Conservation (phyloP, 208 protist genomes). For the Kentomonas sorsogonicus region DNA sequence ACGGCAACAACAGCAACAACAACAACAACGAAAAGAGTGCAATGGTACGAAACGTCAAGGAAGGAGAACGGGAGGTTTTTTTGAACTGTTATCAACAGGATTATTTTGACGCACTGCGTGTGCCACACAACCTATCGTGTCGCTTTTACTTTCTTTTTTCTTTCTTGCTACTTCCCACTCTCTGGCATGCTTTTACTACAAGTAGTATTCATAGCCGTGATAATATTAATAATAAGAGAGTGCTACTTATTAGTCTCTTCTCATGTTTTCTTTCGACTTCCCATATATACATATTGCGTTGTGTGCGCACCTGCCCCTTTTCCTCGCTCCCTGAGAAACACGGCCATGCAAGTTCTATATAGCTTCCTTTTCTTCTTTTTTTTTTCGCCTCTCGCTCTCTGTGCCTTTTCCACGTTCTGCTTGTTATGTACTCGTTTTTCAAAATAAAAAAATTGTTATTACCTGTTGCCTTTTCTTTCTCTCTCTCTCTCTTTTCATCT, state of each 20-base stretch:
- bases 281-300: too few species aligned
- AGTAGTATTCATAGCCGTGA: background rate
- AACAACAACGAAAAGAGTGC: background rate
- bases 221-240: background rate
- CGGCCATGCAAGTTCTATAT: constrained; percentile 2
- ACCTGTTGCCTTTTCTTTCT: constrained; percentile 1
- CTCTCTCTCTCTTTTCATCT: too few species aligned
- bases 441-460: constrained; percentile 1
- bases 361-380: constrained; percentile 5
- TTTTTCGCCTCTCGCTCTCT: background rate
- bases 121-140: background rate
- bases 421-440: constrained; percentile 9
- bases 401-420: too few species aligned
- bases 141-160: constrained; percentile 7
- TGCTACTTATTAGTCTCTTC: too few species aligned
- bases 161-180: background rate
- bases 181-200: background rate
- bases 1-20: background rate
- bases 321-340: too few species aligned
- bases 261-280: too few species aligned
- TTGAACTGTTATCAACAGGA: background rate
- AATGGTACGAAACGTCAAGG: background rate
- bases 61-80: background rate
- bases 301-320: background rate
- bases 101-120: background rate